Percentiles rank a stretch among this genome's conserved stretches.
phyloP scores from a whole-genome alignment of 192 early-diverging fungal genomes.

The Rhizophagus clarus region DNA sequence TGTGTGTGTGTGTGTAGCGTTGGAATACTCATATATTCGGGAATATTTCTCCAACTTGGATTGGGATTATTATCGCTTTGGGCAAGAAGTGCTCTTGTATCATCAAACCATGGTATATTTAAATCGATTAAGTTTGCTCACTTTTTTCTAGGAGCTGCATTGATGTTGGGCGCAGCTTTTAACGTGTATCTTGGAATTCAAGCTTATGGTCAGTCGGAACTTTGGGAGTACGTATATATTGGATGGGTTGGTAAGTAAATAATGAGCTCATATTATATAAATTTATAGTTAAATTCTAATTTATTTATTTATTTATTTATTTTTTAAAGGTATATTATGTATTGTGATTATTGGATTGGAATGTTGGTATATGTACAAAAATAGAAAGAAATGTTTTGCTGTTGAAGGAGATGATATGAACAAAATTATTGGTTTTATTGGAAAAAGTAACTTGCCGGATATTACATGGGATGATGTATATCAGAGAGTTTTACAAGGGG shows the following conservation, averaged over 20 bases:
- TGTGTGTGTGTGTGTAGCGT: background rate
- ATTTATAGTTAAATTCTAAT: background rate
- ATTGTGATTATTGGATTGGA: background rate
- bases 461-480: conserved; percentile 6
- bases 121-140: conserved; percentile 15
- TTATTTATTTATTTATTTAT: background rate
- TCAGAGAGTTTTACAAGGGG: background rate
- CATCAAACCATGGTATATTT: conserved; percentile 20
- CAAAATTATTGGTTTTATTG: background rate
- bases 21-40: conserved; percentile 18
- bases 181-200: conserved; percentile 17
- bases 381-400: background rate
- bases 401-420: too few species aligned
- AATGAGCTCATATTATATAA: background rate
- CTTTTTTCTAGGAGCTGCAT: background rate
- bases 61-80: conserved; percentile 27
- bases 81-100: background rate
- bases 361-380: background rate
- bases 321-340: background rate
- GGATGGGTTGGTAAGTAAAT: background rate
- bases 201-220: too few species aligned
- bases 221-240: background rate
- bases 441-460: background rate
- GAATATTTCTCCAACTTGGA: conserved; percentile 22
- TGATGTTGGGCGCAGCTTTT: conserved; percentile 9